Base-by-base conservation (phyloP, 1,284 basidiomycete genomes). In the Polyporus tsugae region DNA sequence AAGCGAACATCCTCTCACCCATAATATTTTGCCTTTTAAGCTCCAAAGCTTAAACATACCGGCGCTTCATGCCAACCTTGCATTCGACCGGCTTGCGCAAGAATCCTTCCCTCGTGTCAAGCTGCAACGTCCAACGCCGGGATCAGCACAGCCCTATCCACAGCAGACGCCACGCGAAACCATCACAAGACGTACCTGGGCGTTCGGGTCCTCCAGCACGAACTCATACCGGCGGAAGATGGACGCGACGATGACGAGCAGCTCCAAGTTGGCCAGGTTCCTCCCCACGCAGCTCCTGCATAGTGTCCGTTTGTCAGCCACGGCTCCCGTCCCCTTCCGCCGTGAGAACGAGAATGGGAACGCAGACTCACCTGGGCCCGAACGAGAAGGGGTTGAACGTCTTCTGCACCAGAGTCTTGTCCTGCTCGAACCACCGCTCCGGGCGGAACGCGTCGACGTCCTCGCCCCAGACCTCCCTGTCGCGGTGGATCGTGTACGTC, bases 361-460 rank as follows among this genome's bases (percentile, higher is more conserved):
- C 3, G 6, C 19, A 38, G 60, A 76, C 81, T 65, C 72, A 89
- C 89, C 90, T 82, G 17, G 89, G 89, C 9, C 90, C 90, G 67
- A 86, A 82, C 1, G 90, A 92, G 77, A 94, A 95, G 2, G 91
- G 91, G 74, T 94, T 95, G 77, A 94, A 94, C 0, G 88, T 84
- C 79, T 86, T 90, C 75, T 91, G 87, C 35, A 93, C 87, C 19
- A 80, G 80, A 29, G 82, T 83, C 70, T 83, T 79, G 73, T 91
- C 89, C 52, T 83, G 80, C 75, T 94, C 93, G 69, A 95, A 88
- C 93, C 93, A 96, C 29, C 95, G 84, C 75, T 95, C 94, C 0
- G 92, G 93, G 44, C 92, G 81, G 82, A 86, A 95, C n/a, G 76
- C 84, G 33, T 93, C 90, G n/a, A 85, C 83, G 75, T 96, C 95